Conservation (phyloP, 2,329 filamentous ascomycete genomes). For the Ophiostoma tasmaniense region DNA sequence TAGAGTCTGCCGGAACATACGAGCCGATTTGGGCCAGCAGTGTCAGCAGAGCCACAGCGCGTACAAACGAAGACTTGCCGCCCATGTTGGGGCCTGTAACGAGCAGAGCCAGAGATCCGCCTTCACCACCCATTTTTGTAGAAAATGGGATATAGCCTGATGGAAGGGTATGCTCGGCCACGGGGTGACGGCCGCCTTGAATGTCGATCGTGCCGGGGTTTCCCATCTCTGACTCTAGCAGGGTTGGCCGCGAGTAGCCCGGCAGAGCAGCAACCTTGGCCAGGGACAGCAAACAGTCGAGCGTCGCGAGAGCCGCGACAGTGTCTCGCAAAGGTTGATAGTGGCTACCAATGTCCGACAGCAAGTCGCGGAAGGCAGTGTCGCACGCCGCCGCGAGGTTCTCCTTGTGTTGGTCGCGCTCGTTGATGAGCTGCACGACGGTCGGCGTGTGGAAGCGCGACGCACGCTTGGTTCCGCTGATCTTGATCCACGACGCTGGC, state of each 20-base stretch:
- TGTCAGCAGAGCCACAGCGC: conserved; percentile 79
- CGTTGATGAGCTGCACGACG: conserved; percentile 70
- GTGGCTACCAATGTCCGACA: conserved; percentile 65
- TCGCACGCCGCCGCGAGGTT: conserved; percentile 88
- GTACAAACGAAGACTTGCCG: conserved; percentile 95
- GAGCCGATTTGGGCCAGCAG: conserved; percentile 94
- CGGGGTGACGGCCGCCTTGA: conserved; percentile 74
- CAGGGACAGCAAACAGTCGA: conserved; percentile 85
- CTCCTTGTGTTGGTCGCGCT: conserved; percentile 92
- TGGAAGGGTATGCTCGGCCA: conserved; percentile 85
- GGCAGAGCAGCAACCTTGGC: conserved; percentile 76
- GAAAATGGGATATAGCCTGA: conserved; percentile 88
- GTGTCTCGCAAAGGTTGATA: conserved; percentile 88
- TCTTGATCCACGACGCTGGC: conserved; percentile 89
- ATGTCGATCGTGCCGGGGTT: conserved; percentile 53
- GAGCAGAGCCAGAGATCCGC: conserved; percentile 56
- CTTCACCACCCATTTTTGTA: conserved; percentile 58
- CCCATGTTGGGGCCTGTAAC: conserved; percentile 99
- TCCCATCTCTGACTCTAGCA: conserved; percentile 45
- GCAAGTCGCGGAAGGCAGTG: conserved; percentile 63
- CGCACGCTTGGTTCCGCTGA: conserved; percentile 86
- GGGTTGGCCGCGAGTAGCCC: conserved; percentile 63
- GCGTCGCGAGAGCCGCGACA: conserved; percentile 72
- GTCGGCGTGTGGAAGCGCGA: conserved; percentile 93
- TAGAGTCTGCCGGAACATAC: conserved; percentile 74